Base-by-base conservation (phyloP, 352 stramenopile species). In the Elongisporangium prolatum region DNA sequence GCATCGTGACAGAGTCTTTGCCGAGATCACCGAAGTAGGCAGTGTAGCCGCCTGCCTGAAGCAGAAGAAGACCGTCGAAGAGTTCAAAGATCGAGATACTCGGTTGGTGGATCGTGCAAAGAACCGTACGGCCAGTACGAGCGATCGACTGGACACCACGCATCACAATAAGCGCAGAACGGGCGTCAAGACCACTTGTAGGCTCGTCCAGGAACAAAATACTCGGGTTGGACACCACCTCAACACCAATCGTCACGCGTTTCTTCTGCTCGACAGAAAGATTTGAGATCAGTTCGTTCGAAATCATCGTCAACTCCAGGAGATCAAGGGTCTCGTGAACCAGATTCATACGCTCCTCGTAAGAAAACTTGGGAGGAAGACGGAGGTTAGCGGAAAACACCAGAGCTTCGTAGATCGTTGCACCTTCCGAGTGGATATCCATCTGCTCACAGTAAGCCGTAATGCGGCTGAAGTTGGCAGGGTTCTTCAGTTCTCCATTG, bases 191-290 rank as follows among this genome's bases (percentile, higher is more conserved):
- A 25, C 88, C 86, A 67, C 71, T 89, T 0, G 90, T 98, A 0
- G 91, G 91, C 65, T 98, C 94, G 59, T 98, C 92, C 21, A 98
- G 62, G 64, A 99, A 97, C 50, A 99, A 57, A 47, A 98, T 72
- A 63, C 92, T 92, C n/a, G 95, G 95, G 68, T 98, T 97, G 7
- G 86, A 63, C 11, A 96, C 93, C 22, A 98, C 75, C 67, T 98
- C 90, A 3, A 96, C 80, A 48, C 80, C 95, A 57, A 98, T 97
- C 9, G 90, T 92, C 44, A 97, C 71, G n/a, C 92, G 75, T 71
- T 98, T 98, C 65, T 91, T 88, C 63, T 98, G 88, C 65, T 97
- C 92, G 47, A 97, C 84, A 13, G 80, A 95, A 10, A 58, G 56
- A 37, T 83, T 66, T 7, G 67, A 34, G 6, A 88, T 65, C 55